Evolutionary conservation across 441 rosid genomes (phyloP).

Genomic region (Mallotus repandus): DNA sequence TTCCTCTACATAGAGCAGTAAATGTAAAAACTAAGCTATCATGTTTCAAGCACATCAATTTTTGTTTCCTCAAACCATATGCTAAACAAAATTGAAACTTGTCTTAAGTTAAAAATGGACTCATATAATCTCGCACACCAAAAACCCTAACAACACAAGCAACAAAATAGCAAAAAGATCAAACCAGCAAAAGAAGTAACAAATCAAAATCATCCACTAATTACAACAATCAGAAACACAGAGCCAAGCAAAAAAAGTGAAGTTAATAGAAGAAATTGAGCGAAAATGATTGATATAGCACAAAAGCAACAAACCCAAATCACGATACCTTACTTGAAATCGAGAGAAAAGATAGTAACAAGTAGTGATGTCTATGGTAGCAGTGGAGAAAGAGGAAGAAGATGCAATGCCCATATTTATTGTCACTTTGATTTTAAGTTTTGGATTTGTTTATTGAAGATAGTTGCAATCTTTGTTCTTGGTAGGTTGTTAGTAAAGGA

Average conservation of each 20-base stretch:
- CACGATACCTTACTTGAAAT: neutral
- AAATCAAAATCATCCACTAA: constrained; percentile 9
- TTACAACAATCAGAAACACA: neutral
- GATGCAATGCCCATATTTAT: constrained; percentile 50
- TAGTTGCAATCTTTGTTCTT: too few relatives aligned
- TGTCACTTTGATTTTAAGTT: too few relatives aligned
- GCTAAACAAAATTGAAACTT: too few relatives aligned
- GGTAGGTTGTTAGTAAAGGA: too few relatives aligned
- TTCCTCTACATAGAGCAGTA: too few relatives aligned
- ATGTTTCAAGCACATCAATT: constrained; percentile 6
- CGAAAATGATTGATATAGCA: neutral
- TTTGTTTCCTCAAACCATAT: neutral
- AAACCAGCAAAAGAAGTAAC: neutral
- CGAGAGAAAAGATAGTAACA: constrained; percentile 13
- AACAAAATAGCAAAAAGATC: neutral
- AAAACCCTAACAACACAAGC: neutral
- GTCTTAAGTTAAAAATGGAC: neutral
- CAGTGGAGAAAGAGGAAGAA: constrained; percentile 35
- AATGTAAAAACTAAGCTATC: neutral
- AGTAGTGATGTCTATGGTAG: constrained; percentile 18
- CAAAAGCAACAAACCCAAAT: neutral
- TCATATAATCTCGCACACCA: too few relatives aligned
- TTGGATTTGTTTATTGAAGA: too few relatives aligned
- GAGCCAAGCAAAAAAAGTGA: neutral
- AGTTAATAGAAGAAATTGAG: neutral